Percentiles rank a stretch among this genome's conserved stretches.
Conservation (phyloP, 2,329 filamentous ascomycete genomes). For the Epichloe aotearoae region DNA sequence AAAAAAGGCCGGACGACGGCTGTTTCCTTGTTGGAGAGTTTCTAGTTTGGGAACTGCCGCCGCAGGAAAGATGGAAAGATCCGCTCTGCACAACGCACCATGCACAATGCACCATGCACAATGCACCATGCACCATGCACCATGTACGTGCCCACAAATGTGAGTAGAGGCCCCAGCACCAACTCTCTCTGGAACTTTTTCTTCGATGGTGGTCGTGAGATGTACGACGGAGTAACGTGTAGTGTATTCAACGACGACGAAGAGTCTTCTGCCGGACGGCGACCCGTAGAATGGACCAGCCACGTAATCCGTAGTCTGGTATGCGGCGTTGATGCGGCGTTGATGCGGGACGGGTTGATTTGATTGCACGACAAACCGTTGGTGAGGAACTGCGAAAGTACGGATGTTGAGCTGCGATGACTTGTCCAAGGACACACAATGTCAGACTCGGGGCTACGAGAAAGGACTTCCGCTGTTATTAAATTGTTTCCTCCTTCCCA, state of each 20-base stretch:
- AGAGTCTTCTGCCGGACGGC: neutral
- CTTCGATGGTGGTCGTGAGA: neutral
- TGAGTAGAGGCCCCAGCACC: no score
- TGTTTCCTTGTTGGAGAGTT: neutral
- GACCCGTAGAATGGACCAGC: neutral
- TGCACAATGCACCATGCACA: no score
- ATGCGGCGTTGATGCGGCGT: neutral
- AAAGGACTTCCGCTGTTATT: neutral
- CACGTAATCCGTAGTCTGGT: neutral
- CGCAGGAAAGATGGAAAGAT: neutral
- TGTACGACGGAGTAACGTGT: neutral
- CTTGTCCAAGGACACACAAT: neutral
- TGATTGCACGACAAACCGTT: no score
- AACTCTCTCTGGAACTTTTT: no score
- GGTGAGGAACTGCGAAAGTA: no score
- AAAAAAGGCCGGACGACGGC: neutral
- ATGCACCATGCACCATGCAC: no score
- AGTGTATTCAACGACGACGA: neutral
- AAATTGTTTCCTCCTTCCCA: neutral
- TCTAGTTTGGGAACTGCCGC: neutral
- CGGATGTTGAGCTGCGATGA: neutral
- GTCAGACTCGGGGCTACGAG: neutral
- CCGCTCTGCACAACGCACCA: no score
- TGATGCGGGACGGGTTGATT: neutral
- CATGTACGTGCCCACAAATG: no score